Conservation (phyloP, 331 rosid genomes). For the Malus hybrid region DNA sequence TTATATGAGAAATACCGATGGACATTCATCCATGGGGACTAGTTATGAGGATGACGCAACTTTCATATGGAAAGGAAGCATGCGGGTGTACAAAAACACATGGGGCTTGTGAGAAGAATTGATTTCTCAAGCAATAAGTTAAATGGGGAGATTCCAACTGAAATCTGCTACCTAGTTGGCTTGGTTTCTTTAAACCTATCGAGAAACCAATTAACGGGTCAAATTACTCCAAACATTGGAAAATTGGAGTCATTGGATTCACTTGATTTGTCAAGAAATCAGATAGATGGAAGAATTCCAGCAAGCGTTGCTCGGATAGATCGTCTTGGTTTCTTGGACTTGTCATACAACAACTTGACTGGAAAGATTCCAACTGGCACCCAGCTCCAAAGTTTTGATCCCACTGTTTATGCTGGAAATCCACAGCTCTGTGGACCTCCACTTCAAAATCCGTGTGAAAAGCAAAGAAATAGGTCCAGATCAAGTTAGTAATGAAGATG, state of each 20-base stretch:
- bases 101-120: neutral
- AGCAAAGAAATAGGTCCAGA: too few species aligned
- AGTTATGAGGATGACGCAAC: neutral
- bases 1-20: neutral
- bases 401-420: slow-evolving; percentile 1
- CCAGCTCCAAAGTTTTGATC: slow-evolving; percentile 1
- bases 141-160: neutral
- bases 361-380: slow-evolving; percentile 1
- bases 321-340: slow-evolving; percentile 3
- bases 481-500: neutral
- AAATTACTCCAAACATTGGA: neutral
- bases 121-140: slow-evolving; percentile 20
- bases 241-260: neutral
- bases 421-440: neutral
- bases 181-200: slow-evolving; percentile 7
- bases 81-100: neutral
- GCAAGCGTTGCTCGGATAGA: neutral
- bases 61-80: neutral
- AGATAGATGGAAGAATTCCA: neutral
- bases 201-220: neutral
- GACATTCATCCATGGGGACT: too few species aligned
- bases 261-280: slow-evolving; percentile 8
- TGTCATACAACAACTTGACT: slow-evolving; percentile 5
- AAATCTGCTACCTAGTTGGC: neutral
- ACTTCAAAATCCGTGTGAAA: neutral